phyloP scores from a whole-genome alignment of 108 stramenopile genomes.

The Hondaea fermentalgiana region DNA sequence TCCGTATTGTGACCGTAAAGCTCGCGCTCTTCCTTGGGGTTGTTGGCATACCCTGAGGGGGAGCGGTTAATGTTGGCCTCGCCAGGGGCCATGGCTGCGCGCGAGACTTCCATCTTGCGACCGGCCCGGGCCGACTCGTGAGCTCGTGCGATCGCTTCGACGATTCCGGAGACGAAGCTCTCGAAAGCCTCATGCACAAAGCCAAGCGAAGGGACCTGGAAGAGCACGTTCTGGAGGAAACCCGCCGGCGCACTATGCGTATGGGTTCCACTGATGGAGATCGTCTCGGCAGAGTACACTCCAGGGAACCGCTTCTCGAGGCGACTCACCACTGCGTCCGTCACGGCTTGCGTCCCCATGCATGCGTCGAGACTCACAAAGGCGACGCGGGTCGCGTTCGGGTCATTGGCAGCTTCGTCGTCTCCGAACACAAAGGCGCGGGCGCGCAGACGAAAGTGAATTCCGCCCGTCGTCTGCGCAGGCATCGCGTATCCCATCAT shows the following conservation, averaged over 20 bases:
- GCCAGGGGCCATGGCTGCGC: not conserved
- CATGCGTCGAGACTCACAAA: constrained; percentile 52
- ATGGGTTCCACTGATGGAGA: constrained; percentile 46
- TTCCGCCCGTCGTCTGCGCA: constrained; percentile 41
- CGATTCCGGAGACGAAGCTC: constrained; percentile 42
- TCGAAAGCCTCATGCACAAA: constrained; percentile 45
- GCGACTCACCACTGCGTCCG: constrained; percentile 22
- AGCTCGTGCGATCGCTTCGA: constrained; percentile 37
- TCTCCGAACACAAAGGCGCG: constrained; percentile 46
- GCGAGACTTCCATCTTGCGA: not conserved
- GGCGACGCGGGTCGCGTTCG: constrained; percentile 27
- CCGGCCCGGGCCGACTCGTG: constrained; percentile 28
- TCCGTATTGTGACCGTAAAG: constrained; percentile 51
- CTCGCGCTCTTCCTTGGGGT: constrained; percentile 46
- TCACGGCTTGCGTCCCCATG: constrained; percentile 47
- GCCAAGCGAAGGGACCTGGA: constrained; percentile 47
- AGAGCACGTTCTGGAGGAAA: constrained; percentile 54
- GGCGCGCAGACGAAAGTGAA: constrained; percentile 43
- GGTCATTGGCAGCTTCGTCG: constrained; percentile 17
- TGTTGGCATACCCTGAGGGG: constrained; percentile 48
- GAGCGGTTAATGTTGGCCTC: constrained; percentile 53
- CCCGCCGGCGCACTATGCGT: constrained; percentile 55
- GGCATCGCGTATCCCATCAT: constrained; percentile 34
- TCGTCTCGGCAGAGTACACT: constrained; percentile 21
- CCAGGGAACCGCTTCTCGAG: not conserved